Base-by-base conservation (phyloP, 257 asterid genomes). In the Euphrasia confusa region DNA sequence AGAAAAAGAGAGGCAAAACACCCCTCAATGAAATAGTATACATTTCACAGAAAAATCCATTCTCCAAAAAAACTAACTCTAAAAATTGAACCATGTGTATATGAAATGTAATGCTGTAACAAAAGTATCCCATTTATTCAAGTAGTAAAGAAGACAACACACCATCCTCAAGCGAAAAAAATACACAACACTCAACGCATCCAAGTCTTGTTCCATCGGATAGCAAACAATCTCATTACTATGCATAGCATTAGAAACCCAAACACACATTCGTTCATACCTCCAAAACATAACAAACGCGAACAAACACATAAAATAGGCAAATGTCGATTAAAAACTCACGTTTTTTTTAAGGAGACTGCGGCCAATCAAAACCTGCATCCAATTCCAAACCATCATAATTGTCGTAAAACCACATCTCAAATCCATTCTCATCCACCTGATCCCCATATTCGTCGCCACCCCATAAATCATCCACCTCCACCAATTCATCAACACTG, bases 361-460 rank as follows among this genome's bases (percentile, higher is more conserved):
- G 94, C 0, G 94, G 95, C 97, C 95, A 84, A 72, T 82, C 95
- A 71, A 71, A 82, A 6, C 84, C 88, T 28, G 78, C 79, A 78
- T 80, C 94, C 4, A 75, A 75, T 76, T 80, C 94, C 4, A 75
- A 75, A 42, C 65, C 79, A 70, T 83, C 68, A 13, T 68, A 73
- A 70, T 78, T 87, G 33, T 84, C 84, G 18, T 87, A 87, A 54
- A 84, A 84, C 92, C 92, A 81, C 88, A 89, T 77, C 72, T 77
- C 89, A 0, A 83, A 37, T 37, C 42, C 78, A 2, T 77, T 94
- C 63, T 81, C 93, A 7, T 1, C 18, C 74, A 62, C 12, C 75
- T 67, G 2, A 47, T 50, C 18, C 52, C 9, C 24, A 50, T 50
- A 14, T 33, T 76, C 93, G 9, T 76, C 93, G 9, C 78, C 86